A percentile compares a stretch with the other conserved stretches of the same genome.
These are phyloP conservation scores for Reutealis trisperma DNA, from an alignment of 345 rosid species.

Conservation along the genomic window DNA sequence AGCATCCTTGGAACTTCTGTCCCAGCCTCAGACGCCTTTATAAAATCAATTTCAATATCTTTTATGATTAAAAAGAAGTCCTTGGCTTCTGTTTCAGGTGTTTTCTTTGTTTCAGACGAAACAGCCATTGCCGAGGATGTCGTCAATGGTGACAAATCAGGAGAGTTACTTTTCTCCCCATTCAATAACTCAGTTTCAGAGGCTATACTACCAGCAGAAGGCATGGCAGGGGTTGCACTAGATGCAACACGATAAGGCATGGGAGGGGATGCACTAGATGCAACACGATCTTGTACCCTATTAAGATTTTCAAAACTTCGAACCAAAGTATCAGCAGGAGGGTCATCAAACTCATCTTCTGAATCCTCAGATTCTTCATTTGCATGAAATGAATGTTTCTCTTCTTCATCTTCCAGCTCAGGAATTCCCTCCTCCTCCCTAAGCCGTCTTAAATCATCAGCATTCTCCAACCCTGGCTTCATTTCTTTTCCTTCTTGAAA, in stretches of 20 bases:
- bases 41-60: constrained; percentile 74
- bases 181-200: constrained; percentile 55
- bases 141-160: constrained; percentile 67
- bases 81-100: constrained; percentile 58
- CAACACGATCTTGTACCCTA: constrained; percentile 48
- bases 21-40: constrained; percentile 89
- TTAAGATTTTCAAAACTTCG: constrained; percentile 74
- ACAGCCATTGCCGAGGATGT: constrained; percentile 35
- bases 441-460: constrained; percentile 46
- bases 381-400: constrained; percentile 53
- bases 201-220: constrained; percentile 42
- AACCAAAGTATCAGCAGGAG: constrained; percentile 62
- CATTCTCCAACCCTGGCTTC: constrained; percentile 41
- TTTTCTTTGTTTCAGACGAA: constrained; percentile 40
- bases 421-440: constrained; percentile 63
- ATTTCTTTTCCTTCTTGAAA: constrained; percentile 48
- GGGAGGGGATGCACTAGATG: constrained; percentile 39
- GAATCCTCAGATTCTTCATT: constrained; percentile 62
- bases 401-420: constrained; percentile 69
- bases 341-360: constrained; percentile 75
- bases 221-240: constrained; percentile 41
- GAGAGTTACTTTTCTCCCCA: constrained; percentile 60
- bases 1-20: constrained; percentile 98
- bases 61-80: constrained; percentile 83
- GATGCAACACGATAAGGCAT: constrained; percentile 40